phyloP scores from a whole-genome alignment of 768 basidiomycete species.

The Wakefieldia striispora region DNA sequence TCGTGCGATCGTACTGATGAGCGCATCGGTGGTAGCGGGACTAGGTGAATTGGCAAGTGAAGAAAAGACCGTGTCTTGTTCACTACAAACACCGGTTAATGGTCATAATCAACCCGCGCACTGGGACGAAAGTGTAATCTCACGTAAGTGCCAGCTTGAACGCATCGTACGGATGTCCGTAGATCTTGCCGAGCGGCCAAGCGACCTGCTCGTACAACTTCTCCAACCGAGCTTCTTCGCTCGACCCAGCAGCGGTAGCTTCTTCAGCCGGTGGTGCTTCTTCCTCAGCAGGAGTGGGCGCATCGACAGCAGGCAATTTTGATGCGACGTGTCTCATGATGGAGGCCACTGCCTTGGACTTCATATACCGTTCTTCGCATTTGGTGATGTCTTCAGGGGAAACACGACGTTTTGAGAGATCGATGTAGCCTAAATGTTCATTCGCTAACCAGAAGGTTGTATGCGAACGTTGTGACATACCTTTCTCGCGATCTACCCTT shows the following conservation, averaged over 20 bases:
- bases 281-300: constrained; percentile 28
- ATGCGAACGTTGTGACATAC: constrained; percentile 38
- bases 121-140: constrained; percentile 28
- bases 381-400: constrained; percentile 98
- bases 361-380: constrained; percentile 98
- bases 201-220: constrained; percentile 85
- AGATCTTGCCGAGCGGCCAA: constrained; percentile 91
- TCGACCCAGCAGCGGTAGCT: constrained; percentile 33
- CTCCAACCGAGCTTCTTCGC: constrained; percentile 81
- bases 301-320: constrained; percentile 55
- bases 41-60: constrained; percentile 59
- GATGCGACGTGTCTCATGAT: constrained; percentile 91
- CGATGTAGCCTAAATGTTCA: constrained; percentile 79
- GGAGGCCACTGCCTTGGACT: constrained; percentile 93
- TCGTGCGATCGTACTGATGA: constrained; percentile 85
- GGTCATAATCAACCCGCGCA: constrained; percentile 31
- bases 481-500: constrained; percentile 98
- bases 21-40: constrained; percentile 54
- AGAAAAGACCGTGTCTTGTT: constrained; percentile 79
- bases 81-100: constrained; percentile 36
- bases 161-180: constrained; percentile 95
- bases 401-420: constrained; percentile 96
- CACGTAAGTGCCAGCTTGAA: constrained; percentile 97
- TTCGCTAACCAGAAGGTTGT: no score
- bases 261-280: constrained; percentile 26